A percentile compares a stretch with the other conserved stretches of the same genome.
Conservation (phyloP, 225 moss, liverwort and hornwort species). For the Antitrichia curtipendula region DNA sequence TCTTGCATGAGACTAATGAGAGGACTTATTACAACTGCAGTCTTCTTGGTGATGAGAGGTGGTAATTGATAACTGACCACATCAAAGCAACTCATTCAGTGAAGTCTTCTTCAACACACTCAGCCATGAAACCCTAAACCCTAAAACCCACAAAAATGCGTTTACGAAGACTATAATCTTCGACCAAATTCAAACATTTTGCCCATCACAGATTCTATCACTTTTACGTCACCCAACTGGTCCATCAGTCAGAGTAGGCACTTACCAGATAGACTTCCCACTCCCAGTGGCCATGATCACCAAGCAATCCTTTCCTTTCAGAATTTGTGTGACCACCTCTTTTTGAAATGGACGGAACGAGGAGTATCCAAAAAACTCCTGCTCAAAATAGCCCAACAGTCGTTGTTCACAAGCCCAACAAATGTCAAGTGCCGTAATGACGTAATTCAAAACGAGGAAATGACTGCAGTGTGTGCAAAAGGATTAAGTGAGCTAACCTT, state of each 20-base stretch:
- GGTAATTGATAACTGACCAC: conserved; percentile 78
- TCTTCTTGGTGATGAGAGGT: conserved; percentile 82
- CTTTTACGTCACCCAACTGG: neutral
- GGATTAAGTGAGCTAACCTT: conserved; percentile 24
- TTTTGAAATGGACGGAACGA: conserved; percentile 73
- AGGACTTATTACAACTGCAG: conserved; percentile 88
- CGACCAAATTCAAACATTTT: neutral
- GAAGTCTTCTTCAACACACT: neutral
- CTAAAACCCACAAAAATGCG: neutral
- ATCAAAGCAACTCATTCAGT: conserved; percentile 3
- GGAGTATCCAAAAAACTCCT: conserved; percentile 69
- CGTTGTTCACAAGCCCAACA: neutral
- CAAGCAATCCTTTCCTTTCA: conserved; percentile 77
- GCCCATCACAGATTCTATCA: neutral
- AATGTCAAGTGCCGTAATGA: neutral
- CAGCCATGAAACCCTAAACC: neutral
- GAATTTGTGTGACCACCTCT: conserved; percentile 56
- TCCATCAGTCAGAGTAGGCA: neutral
- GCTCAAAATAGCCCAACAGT: neutral
- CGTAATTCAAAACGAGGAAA: neutral
- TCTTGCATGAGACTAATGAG: conserved; percentile 98
- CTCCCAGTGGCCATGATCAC: conserved; percentile 94
- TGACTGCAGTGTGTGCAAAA: neutral
- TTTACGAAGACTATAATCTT: neutral
- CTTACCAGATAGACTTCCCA: conserved; percentile 79